These are phyloP conservation scores for Onygena corvina DNA, from an alignment of 2,329 filamentous ascomycete species.

Conservation along the genomic window DNA sequence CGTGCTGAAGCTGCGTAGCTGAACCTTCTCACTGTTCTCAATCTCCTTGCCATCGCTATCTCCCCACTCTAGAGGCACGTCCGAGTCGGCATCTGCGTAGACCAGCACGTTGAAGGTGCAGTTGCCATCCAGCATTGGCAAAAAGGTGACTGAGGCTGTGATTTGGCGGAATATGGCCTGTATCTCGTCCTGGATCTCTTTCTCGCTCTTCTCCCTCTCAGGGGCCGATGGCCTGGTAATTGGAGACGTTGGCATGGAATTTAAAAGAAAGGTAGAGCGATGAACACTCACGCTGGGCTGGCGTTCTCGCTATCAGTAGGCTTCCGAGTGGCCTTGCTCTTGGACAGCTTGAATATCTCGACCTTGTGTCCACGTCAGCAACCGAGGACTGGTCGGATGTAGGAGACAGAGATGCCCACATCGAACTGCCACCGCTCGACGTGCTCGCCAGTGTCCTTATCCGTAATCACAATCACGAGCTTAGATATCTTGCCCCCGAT, in stretches of 20 bases:
- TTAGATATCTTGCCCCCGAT: conserved; percentile 91
- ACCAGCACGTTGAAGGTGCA: conserved; percentile 99
- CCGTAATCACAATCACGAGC: conserved; percentile 89
- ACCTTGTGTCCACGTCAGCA: no score
- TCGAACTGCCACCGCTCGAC: conserved; percentile 98
- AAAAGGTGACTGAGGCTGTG: conserved; percentile 90
- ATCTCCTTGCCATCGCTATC: conserved; percentile 98
- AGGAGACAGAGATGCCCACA: conserved; percentile 39
- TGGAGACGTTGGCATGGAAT: conserved; percentile 7
- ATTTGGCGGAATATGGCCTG: conserved; percentile 96
- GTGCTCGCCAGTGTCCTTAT: conserved; percentile 92
- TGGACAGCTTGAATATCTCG: conserved; percentile 23
- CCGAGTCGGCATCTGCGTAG: conserved; percentile 90
- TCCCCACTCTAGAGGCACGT: conserved; percentile 96
- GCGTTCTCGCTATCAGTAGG: conserved; percentile 43
- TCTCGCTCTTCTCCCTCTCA: conserved; percentile 64
- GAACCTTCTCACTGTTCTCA: conserved; percentile 82
- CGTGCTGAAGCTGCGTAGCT: conserved; percentile 90
- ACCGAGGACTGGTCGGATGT: background rate
- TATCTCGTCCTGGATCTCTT: conserved; percentile 90
- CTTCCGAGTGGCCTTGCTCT: conserved; percentile 39
- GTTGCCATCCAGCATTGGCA: conserved; percentile 84
- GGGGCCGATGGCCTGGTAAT: conserved; percentile 6
- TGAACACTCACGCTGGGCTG: conserved; percentile 39
- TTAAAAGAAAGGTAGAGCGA: background rate